phyloP scores from a whole-genome alignment of 768 basidiomycete genomes.

The Lepiota brunneoincarnata region DNA sequence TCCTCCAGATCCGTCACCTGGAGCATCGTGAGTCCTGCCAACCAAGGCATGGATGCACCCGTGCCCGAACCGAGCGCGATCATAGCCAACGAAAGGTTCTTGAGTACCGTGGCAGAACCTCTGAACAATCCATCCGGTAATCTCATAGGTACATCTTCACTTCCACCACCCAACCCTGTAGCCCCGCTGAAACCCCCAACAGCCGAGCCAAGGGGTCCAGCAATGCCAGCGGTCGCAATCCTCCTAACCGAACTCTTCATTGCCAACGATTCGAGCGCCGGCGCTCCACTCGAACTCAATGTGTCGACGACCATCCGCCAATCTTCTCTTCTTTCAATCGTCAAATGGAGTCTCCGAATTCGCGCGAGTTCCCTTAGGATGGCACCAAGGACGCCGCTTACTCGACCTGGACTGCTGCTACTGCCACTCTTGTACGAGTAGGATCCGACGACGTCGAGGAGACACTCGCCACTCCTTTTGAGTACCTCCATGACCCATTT shows the following conservation, averaged over 20 bases:
- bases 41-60: neutral
- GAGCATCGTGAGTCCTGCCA: neutral
- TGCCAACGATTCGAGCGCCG: slow-evolving; percentile 3
- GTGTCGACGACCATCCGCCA: slow-evolving; percentile 4
- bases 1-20: slow-evolving; percentile 8
- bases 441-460: neutral
- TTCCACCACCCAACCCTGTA: neutral
- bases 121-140: slow-evolving; percentile 1
- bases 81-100: slow-evolving; percentile 7
- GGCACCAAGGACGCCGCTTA: neutral
- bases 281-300: neutral
- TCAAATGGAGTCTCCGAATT: slow-evolving; percentile 7
- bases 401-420: neutral
- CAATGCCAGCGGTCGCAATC: neutral
- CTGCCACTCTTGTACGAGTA: neutral
- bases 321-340: slow-evolving; percentile 8
- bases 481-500: slow-evolving; percentile 3
- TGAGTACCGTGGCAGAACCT: neutral
- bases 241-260: slow-evolving; percentile 2
- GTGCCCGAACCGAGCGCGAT: neutral
- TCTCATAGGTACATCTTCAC: neutral
- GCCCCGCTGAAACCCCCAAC: neutral
- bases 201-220: neutral
- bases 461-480: neutral
- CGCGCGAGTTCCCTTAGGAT: neutral